Evolutionary conservation across 345 rosid species (phyloP), one percentile per base, ranked within the genome.

Genomic region (Camelina laxa): DNA sequence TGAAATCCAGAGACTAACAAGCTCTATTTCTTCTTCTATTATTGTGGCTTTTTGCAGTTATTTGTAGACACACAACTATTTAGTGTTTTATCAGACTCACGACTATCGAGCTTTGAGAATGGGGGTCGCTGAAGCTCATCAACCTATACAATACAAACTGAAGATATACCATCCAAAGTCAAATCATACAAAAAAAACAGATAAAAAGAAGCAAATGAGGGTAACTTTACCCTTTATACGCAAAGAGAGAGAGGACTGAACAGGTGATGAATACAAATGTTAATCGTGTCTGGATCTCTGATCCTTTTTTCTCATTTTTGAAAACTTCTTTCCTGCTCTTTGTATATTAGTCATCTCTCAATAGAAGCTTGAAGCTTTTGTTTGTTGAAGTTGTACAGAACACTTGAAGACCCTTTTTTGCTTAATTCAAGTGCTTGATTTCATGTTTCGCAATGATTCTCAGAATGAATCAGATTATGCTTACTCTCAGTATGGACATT

Each of bases 21-120:
- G 33, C 45, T 2, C 5, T 5, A 5, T 53, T 42, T 41, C 1
- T 42, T 38, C 0, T 3, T 59, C 3, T 70, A 10, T 15, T 70
- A 45, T 60, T 20, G 12, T 61, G 65, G 20, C 36, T 67, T 76
- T 22, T 60, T 86, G 86, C 89, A 93, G 98, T 77, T 80, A 58
- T 72, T 91, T 5, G 91, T 88, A 58, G 98, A 91, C 80, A 93
- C 97, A 12, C 98, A 91, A 56, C 84, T 91, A 68, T 91, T 93
- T 81, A 79, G 81, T 19, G 85, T 85, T 67, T 83, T 87, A 60
- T 91, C 94, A 10, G 98, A 89, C 69, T 83, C 85, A 31, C 85
- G 89, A 0, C 72, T 93, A 72, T 81, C 96, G 21, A 93, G 86
- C 83, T 87, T 86, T 44, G 98, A 93, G 83, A 80, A 84, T 5